Conservation (phyloP, 2,329 filamentous ascomycete species). For the Pseudogymnoascus sp. region DNA sequence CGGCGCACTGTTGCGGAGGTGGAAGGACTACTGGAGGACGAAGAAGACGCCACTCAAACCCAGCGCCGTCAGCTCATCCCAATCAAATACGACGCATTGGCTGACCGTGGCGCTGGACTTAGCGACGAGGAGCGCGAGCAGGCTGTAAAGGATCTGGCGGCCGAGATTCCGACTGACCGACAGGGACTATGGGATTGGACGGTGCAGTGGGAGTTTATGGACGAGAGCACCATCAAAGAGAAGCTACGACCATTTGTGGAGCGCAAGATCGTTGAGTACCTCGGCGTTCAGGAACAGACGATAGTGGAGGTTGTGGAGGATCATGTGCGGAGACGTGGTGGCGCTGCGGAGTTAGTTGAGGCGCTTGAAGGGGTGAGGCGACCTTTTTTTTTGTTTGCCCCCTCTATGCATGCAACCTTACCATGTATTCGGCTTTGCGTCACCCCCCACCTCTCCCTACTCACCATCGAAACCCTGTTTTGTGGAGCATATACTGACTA, state of each 20-base stretch:
- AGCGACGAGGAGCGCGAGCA: slow-evolving; percentile 82
- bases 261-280: slow-evolving; percentile 95
- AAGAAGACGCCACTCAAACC: slow-evolving; percentile 68
- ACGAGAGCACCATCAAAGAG: slow-evolving; percentile 71
- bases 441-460: slow-evolving; percentile 26
- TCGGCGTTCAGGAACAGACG: slow-evolving; percentile 94
- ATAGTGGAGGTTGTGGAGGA: slow-evolving; percentile 88
- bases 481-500: slow-evolving; percentile 26
- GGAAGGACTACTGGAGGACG: slow-evolving; percentile 88
- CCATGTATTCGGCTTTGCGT: slow-evolving; percentile 17
- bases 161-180: slow-evolving; percentile 83
- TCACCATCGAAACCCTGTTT: neutral
- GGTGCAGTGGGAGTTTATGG: slow-evolving; percentile 86
- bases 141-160: slow-evolving; percentile 72
- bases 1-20: slow-evolving; percentile 86
- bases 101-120: slow-evolving; percentile 58
- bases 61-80: slow-evolving; percentile 71
- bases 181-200: slow-evolving; percentile 86
- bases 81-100: slow-evolving; percentile 67
- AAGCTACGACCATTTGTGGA: slow-evolving; percentile 92
- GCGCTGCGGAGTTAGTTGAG: slow-evolving; percentile 73
- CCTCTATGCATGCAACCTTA: neutral
- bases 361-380: slow-evolving; percentile 71
- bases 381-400: slow-evolving; percentile 1
- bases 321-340: slow-evolving; percentile 68